These are phyloP conservation scores for Avena insularis DNA, from an alignment of 176 grass and related monocot genomes.

Conservation along the genomic window DNA sequence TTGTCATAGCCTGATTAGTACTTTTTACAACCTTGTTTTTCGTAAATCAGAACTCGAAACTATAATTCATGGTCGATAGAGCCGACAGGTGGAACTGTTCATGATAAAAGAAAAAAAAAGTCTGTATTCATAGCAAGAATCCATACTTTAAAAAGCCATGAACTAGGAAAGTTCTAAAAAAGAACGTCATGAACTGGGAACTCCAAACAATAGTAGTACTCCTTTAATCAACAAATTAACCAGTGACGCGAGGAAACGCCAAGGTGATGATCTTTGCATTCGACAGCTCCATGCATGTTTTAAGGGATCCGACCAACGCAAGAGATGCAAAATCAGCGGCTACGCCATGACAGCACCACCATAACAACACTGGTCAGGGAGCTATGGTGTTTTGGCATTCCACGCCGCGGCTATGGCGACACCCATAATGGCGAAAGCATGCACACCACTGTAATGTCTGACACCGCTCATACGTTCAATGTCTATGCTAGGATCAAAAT, in stretches of 20 bases:
- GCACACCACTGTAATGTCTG: neutral
- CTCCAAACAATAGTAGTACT: neutral
- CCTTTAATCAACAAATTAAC: neutral
- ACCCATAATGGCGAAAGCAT: conserved; percentile 33
- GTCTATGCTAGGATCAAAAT: conserved; percentile 1
- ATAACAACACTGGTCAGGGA: neutral
- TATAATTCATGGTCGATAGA: conserved; percentile 18
- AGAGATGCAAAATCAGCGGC: neutral
- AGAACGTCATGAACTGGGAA: neutral
- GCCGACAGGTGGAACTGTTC: conserved; percentile 20
- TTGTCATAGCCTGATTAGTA: neutral
- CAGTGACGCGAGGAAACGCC: neutral
- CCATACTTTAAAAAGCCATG: conserved; percentile 7
- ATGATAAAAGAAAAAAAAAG: neutral
- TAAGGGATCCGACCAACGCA: neutral
- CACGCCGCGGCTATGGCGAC: neutral
- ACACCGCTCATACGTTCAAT: neutral
- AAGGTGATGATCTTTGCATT: neutral
- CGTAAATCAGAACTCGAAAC: conserved; percentile 33
- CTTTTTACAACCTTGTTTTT: neutral
- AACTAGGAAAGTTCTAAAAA: conserved; percentile 8
- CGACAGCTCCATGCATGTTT: neutral
- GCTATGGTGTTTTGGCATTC: conserved; percentile 15
- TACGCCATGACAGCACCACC: neutral
- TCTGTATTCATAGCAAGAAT: neutral